Base-by-base conservation (phyloP, 495 filamentous ascomycete species). In the Letharia lupina region DNA sequence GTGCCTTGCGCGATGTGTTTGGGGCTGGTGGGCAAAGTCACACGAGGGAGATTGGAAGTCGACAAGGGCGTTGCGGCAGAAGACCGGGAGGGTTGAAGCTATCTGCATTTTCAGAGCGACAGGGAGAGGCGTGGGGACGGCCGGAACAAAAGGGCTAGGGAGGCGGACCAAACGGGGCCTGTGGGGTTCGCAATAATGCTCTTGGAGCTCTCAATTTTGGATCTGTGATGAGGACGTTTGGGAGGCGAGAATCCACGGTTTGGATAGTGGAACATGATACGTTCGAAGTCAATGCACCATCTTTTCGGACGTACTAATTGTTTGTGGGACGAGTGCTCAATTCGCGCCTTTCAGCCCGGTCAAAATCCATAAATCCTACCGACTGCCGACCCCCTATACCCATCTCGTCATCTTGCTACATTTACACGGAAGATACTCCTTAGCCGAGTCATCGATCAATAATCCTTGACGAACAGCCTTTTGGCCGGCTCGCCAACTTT, bases 1-100 rank as follows among this genome's bases (percentile, higher is more conserved):
- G 83, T 88, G 54, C 88, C 90, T 35, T 77, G 88, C 68, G 85
- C 89, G 6, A 66, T 95, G 59, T 76, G 76, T 6, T 74, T 96
- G 59, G 91, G 91, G 4, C 84, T 56, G 87, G 86, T 79, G 71
- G 86, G 56, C 68, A 82, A 60, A 77, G 82, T 64, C 71, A 73
- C 64, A 63, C 80, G 82, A 70, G 80, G 84, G 54, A 81, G 91
- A 63, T 75, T 89, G 65, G 81, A 83, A 67, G 73, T 82, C 57
- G 87, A 65, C 35, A 65, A 65, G 12, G 48, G 63, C 28, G 33
- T 57, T 35, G 45, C 16, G 41, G 42, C 20, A 12, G 47, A 41
- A 9, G 44, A 23, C 23, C 18, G 15, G 44, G 31, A n/a, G 37
- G 45, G n/a, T 28, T 28, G 11, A 39, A 50, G n/a, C 3, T 10